These are phyloP conservation scores for Debaryomyces udenii DNA, from an alignment of 1,139 yeast genomes.

Conservation along the genomic window DNA sequence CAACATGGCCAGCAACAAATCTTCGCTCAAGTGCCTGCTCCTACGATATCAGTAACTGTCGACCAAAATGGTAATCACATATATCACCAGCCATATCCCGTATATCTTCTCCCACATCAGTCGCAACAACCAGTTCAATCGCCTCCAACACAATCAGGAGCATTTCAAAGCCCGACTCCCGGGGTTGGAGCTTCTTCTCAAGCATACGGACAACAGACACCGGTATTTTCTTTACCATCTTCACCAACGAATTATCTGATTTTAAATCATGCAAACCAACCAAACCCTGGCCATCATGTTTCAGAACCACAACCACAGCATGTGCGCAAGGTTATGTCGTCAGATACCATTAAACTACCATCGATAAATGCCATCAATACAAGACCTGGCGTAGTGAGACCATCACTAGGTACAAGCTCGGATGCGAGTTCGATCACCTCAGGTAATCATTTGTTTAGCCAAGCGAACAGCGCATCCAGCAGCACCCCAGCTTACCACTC, in stretches of 20 bases:
- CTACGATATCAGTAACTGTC: conserved; percentile 34
- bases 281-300: not conserved
- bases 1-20: conserved; percentile 18
- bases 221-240: conserved; percentile 30
- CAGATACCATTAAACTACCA: conserved; percentile 12
- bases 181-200: conserved; percentile 5
- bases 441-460: conserved; percentile 24
- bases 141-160: conserved; percentile 5
- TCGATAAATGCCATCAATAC: conserved; percentile 5
- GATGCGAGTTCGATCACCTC: conserved; percentile 24
- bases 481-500: conserved; percentile 29
- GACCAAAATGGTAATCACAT: conserved; percentile 40
- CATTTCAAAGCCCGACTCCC: conserved; percentile 14
- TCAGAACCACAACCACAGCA: conserved; percentile 9
- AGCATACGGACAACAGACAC: conserved; percentile 24
- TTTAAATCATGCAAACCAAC: conserved; percentile 8
- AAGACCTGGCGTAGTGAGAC: conserved; percentile 5
- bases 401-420: conserved; percentile 15
- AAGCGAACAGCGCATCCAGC: conserved; percentile 21
- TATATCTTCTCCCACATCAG: conserved; percentile 36
- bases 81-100: conserved; percentile 40
- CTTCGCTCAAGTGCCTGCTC: conserved; percentile 13
- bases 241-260: conserved; percentile 26
- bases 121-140: conserved; percentile 6
- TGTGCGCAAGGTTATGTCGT: conserved; percentile 10